Conservation (phyloP, 1,139 yeast species). For the Pichia sp. region DNA sequence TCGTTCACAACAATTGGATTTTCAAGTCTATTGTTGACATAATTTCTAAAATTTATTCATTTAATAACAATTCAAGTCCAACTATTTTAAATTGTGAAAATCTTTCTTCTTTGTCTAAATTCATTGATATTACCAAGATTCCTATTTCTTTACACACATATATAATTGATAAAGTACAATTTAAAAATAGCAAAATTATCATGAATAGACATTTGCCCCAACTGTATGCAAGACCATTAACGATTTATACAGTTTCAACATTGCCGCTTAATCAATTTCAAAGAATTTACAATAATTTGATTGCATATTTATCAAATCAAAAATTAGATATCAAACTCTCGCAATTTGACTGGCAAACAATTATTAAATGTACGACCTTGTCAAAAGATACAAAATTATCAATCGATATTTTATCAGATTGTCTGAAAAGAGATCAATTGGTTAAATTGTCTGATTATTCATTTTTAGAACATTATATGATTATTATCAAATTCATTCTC, state of each 20-base stretch:
- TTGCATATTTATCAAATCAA: conserved; percentile 25
- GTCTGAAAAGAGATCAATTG: conserved; percentile 40
- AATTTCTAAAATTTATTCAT: conserved; percentile 48
- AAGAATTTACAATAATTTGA: conserved; percentile 28
- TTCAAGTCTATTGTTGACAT: conserved; percentile 74
- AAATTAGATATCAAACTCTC: conserved; percentile 21
- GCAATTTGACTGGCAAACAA: conserved; percentile 24
- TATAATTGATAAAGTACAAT: conserved; percentile 38
- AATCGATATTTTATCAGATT: conserved; percentile 39
- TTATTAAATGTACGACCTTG: conserved; percentile 32
- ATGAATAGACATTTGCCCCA: conserved; percentile 21
- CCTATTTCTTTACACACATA: conserved; percentile 75
- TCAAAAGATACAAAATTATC: conserved; percentile 21
- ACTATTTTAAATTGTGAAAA: conserved; percentile 46
- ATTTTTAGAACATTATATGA: conserved; percentile 29
- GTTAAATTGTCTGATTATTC: conserved; percentile 31
- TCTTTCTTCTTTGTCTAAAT: conserved; percentile 54
- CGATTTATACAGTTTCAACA: conserved; percentile 25
- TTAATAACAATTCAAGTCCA: conserved; percentile 21
- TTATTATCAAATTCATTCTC: conserved; percentile 23
- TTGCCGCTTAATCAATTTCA: conserved; percentile 36
- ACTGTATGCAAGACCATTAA: conserved; percentile 25
- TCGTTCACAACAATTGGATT: conserved; percentile 92
- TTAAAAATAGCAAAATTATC: conserved; percentile 19
- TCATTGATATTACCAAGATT: conserved; percentile 66